These are phyloP conservation scores for Acorus gramineus DNA, from an alignment of 106 monocot genomes.

Conservation along the genomic window DNA sequence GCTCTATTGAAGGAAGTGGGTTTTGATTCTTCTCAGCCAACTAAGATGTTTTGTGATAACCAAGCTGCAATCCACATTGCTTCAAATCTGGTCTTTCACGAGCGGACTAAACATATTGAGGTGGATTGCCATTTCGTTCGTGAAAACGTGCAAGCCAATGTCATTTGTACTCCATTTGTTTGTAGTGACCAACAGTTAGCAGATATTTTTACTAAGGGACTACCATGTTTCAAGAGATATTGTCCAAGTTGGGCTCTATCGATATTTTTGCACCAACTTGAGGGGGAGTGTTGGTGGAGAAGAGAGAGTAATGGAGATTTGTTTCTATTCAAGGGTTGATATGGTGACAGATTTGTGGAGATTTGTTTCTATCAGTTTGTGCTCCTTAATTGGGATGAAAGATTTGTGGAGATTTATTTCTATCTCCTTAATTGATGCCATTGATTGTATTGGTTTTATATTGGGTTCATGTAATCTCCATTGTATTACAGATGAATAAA, in stretches of 20 bases:
- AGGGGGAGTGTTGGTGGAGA: conserved; percentile 9
- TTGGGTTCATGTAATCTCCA: too few species aligned
- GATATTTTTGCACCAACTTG: conserved; percentile 5
- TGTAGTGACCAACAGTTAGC: conserved; percentile 1
- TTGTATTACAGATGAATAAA: too few species aligned
- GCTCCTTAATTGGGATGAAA: too few species aligned
- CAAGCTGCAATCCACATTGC: not conserved
- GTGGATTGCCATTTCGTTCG: conserved; percentile 1
- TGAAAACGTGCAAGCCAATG: not conserved
- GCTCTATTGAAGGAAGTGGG: not conserved
- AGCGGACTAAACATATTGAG: conserved; percentile 3
- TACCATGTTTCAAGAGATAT: not conserved
- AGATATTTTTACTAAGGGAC: conserved; percentile 6
- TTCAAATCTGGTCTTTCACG: not conserved
- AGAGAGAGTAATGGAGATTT: too few species aligned
- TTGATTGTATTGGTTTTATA: too few species aligned
- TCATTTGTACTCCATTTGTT: not conserved
- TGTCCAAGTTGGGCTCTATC: conserved; percentile 1
- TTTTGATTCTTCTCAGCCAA: not conserved
- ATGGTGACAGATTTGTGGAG: too few species aligned
- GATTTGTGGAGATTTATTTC: too few species aligned
- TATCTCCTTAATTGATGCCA: too few species aligned
- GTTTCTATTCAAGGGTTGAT: too few species aligned
- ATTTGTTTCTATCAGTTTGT: too few species aligned
- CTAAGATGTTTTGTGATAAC: conserved; percentile 2